These are phyloP conservation scores for Magnaporthiopsis incrustans DNA, from an alignment of 2,329 filamentous ascomycete genomes.

Conservation along the genomic window DNA sequence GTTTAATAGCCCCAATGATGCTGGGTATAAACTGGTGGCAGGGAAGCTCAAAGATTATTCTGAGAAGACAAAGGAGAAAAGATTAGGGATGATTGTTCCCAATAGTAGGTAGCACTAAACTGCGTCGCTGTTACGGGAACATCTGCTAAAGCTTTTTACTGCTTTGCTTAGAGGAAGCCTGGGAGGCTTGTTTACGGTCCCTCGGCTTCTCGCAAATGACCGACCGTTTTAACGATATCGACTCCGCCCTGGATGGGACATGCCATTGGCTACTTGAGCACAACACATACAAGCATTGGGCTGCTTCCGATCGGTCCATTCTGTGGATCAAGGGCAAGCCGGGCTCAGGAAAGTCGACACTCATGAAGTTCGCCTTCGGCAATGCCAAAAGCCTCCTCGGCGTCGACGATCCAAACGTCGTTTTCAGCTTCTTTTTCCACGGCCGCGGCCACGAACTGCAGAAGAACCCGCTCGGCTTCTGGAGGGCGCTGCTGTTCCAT, in stretches of 20 bases:
- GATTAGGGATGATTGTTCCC: too few species aligned
- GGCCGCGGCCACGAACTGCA: slow-evolving; percentile 13
- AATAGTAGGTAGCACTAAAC: too few species aligned
- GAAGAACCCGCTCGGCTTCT: slow-evolving; percentile 23
- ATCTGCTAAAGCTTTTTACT: too few species aligned
- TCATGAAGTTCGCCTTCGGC: too few species aligned
- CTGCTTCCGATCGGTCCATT: slow-evolving; percentile 12
- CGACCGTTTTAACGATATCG: slow-evolving; percentile 17
- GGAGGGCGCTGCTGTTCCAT: slow-evolving; percentile 25
- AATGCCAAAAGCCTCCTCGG: too few species aligned
- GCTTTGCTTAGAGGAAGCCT: too few species aligned
- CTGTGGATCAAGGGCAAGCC: slow-evolving; percentile 33
- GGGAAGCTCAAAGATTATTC: too few species aligned
- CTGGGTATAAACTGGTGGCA: too few species aligned
- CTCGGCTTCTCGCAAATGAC: slow-evolving; percentile 23
- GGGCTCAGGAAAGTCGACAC: slow-evolving; percentile 11
- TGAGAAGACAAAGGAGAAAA: too few species aligned
- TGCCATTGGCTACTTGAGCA: slow-evolving; percentile 24
- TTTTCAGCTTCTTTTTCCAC: too few species aligned
- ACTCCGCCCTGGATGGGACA: slow-evolving; percentile 16
- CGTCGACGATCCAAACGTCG: too few species aligned
- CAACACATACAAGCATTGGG: slow-evolving; percentile 12
- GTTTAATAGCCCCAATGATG: too few species aligned
- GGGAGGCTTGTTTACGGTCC: slow-evolving; percentile 21
- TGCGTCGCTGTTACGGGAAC: slow-evolving; percentile 21